Conservation (phyloP, 1,284 basidiomycete species). For the Microstroma glucosiphilum region DNA sequence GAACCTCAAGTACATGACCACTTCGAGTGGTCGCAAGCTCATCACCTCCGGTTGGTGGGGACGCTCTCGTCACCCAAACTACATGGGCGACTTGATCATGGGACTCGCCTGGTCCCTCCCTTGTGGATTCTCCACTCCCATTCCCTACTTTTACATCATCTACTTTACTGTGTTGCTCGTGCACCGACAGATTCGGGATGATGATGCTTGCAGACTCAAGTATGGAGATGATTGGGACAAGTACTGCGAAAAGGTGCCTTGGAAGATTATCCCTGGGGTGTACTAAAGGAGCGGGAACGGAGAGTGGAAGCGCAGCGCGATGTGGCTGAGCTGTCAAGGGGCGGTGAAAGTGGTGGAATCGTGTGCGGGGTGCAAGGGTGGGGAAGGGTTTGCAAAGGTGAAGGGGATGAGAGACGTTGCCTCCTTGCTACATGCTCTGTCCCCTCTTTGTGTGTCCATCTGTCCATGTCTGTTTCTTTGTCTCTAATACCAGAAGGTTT, state of each 20-base stretch:
- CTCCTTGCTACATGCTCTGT: too few species aligned
- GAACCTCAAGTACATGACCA: constrained; percentile 77
- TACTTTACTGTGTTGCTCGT: constrained; percentile 83
- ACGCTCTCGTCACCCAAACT: constrained; percentile 73
- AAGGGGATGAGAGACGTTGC: too few species aligned
- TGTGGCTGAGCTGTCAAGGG: too few species aligned
- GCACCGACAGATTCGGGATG: constrained; percentile 84
- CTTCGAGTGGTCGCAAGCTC: constrained; percentile 78
- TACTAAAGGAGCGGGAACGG: constrained; percentile 56
- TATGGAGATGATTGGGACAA: constrained; percentile 63
- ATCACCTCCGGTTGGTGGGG: constrained; percentile 98
- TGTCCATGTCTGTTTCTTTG: too few species aligned
- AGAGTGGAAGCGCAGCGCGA: too few species aligned
- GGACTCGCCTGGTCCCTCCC: constrained; percentile 88
- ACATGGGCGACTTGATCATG: constrained; percentile 75
- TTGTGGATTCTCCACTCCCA: constrained; percentile 80
- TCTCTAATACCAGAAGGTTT: too few species aligned
- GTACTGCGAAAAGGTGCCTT: constrained; percentile 59
- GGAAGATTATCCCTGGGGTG: constrained; percentile 79
- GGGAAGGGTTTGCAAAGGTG: too few species aligned
- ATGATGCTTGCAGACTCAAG: constrained; percentile 73
- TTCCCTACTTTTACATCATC: constrained; percentile 90
- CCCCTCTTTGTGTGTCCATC: too few species aligned
- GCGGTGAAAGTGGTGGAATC: too few species aligned
- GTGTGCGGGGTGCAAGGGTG: too few species aligned